Conservation (phyloP, 805 yeast species). For the Metschnikowia noctiluminum region DNA sequence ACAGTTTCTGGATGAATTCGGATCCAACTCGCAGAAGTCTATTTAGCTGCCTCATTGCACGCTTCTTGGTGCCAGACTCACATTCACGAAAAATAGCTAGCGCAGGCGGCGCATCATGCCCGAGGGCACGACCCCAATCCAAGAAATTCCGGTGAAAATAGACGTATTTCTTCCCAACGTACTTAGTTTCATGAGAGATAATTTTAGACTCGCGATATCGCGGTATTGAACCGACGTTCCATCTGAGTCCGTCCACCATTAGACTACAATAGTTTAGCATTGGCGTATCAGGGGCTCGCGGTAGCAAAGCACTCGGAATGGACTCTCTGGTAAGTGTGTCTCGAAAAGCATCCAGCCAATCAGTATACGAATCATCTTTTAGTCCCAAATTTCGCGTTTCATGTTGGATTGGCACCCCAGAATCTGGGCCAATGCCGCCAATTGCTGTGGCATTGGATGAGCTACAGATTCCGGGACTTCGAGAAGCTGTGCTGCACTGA, state of each 20-base stretch:
- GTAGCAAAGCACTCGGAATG: constrained; percentile 8
- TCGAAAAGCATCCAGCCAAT: background rate
- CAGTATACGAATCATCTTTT: background rate
- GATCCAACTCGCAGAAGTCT: constrained; percentile 17
- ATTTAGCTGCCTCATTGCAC: constrained; percentile 33
- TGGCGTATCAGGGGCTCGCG: constrained; percentile 6
- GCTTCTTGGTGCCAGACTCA: constrained; percentile 36
- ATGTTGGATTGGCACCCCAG: background rate
- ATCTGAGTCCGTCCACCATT: constrained; percentile 11
- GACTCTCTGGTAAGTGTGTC: constrained; percentile 5
- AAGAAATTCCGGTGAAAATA: constrained; percentile 36
- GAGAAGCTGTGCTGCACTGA: background rate
- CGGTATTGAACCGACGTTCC: constrained; percentile 44
- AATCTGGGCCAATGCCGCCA: background rate
- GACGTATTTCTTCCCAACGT: constrained; percentile 32
- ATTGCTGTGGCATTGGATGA: background rate
- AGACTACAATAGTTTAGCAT: constrained; percentile 7
- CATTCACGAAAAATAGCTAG: constrained; percentile 41
- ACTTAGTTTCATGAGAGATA: constrained; percentile 21
- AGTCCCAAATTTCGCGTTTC: background rate
- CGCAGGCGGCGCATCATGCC: constrained; percentile 24
- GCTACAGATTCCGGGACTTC: too few species aligned
- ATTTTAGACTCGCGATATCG: constrained; percentile 24
- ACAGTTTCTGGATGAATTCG: background rate
- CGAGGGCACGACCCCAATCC: constrained; percentile 2